These are phyloP conservation scores for Lachnellula arida DNA, from an alignment of 2,329 filamentous ascomycete species.

Conservation along the genomic window DNA sequence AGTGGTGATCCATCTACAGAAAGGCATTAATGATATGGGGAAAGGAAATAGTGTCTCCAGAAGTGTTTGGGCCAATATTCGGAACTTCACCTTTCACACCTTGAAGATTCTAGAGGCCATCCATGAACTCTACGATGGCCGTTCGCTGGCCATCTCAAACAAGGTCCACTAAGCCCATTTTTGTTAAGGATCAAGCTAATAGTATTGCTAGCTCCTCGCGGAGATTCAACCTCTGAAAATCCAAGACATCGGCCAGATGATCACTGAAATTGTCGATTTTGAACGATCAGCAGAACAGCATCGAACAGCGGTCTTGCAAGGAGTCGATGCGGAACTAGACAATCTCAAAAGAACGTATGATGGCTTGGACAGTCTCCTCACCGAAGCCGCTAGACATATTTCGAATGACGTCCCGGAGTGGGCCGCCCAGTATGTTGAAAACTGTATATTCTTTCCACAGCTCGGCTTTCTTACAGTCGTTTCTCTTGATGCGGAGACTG, in stretches of 20 bases:
- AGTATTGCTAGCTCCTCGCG: constrained; percentile 46
- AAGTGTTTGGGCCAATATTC: constrained; percentile 69
- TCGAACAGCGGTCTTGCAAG: constrained; percentile 67
- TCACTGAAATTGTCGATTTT: constrained; percentile 76
- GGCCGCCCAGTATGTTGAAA: constrained; percentile 50
- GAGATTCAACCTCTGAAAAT: constrained; percentile 56
- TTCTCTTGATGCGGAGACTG: constrained; percentile 53
- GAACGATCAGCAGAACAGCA: constrained; percentile 63
- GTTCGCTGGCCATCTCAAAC: constrained; percentile 46
- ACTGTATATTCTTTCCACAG: constrained; percentile 87
- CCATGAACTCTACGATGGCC: constrained; percentile 49
- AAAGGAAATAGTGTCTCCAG: constrained; percentile 46
- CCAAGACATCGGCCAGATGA: constrained; percentile 61
- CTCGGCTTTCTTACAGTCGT: constrained; percentile 85
- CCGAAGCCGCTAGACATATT: constrained; percentile 61
- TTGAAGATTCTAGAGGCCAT: constrained; percentile 65
- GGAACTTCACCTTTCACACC: constrained; percentile 64
- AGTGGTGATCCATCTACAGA: constrained; percentile 65
- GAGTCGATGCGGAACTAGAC: constrained; percentile 72
- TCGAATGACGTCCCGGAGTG: constrained; percentile 57
- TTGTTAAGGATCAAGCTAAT: background rate
- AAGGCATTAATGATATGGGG: constrained; percentile 60
- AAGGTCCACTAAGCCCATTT: constrained; percentile 40
- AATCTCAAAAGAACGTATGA: constrained; percentile 72
- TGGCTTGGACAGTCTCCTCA: constrained; percentile 70